Evolutionary conservation across 106 monocot genomes (phyloP), one percentile per base, ranked within the genome.

Genomic region (Dendrobium nobile): DNA sequence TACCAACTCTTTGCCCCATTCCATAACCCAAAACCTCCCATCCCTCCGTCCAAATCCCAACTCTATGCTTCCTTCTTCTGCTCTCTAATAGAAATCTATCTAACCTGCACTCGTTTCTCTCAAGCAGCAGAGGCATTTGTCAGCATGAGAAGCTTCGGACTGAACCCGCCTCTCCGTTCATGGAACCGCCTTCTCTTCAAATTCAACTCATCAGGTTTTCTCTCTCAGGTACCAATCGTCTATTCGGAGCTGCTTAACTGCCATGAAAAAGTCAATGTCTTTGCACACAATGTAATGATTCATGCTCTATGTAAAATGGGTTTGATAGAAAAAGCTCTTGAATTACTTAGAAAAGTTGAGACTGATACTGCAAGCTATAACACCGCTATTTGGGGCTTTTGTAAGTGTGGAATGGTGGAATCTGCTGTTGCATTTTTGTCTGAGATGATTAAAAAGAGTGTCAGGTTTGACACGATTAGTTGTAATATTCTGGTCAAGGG

Each of bases 381-480:
- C 54, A 80, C 85, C 9, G 27, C 91, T 16, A 86, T 95, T 47
- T 87, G 92, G 91, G 98, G 91, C 4, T 85, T 98, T 70, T 89
- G 89, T 37, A 79, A 86, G 61, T 51, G 37, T 31, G 95, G 87
- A 6, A 31, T 84, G 84, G 88, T 75, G 40, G 82, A 83, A 31
- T 45, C 59, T 8, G 92, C 85, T 0, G 20, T 85, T 16, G 85
- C 82, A 9, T 83, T 98, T 55, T 73, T 95, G 82, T 80, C 88
- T 10, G 91, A 95, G 67, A 98, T 98, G 98, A 15, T 91, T 6
- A 98, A 98, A 81, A 92, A 54, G 61, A 89, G 95, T 16, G 45
- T 91, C 55, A 72, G 75, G 7, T 82, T 91, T 61, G 91, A 98
- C 81, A 65, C 47, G 0, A 17, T 95, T 54, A 95, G 77, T 64